Conservation (phyloP, 345 rosid genomes). For the Leavenworthia alabamica region DNA sequence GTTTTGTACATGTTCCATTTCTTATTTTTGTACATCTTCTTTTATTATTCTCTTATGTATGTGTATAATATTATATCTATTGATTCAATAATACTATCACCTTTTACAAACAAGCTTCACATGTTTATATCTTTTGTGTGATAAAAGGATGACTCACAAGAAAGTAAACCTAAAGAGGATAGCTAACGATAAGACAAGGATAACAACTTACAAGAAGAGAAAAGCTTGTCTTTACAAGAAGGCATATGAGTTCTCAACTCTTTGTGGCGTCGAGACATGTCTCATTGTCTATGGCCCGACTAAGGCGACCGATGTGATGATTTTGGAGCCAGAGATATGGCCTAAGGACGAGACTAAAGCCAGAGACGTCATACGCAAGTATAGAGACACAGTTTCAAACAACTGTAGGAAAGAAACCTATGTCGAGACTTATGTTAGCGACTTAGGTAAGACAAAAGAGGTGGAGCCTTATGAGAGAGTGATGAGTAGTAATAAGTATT, state of each 20-base stretch:
- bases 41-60: too few species aligned
- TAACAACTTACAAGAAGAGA: slow-evolving; percentile 34
- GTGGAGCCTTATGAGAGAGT: neutral
- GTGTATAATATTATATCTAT: too few species aligned
- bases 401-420: slow-evolving; percentile 13
- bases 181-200: slow-evolving; percentile 25
- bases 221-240: slow-evolving; percentile 32
- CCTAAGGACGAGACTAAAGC: slow-evolving; percentile 19
- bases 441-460: neutral
- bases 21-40: too few species aligned
- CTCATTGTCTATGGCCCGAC: slow-evolving; percentile 34
- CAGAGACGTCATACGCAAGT: slow-evolving; percentile 23
- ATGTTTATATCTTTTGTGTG: neutral
- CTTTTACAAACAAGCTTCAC: too few species aligned
- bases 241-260: slow-evolving; percentile 32
- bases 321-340: slow-evolving; percentile 33
- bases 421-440: slow-evolving; percentile 21
- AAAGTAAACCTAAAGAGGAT: slow-evolving; percentile 7
- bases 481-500: slow-evolving; percentile 8
- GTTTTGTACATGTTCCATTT: too few species aligned
- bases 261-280: slow-evolving; percentile 35
- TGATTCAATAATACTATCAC: too few species aligned
- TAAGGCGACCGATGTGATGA: slow-evolving; percentile 2
- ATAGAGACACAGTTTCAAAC: slow-evolving; percentile 9
- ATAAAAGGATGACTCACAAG: slow-evolving; percentile 19